Evolutionary conservation across 805 yeast genomes (phyloP).

Genomic region (Lipomyces oligophaga): DNA sequence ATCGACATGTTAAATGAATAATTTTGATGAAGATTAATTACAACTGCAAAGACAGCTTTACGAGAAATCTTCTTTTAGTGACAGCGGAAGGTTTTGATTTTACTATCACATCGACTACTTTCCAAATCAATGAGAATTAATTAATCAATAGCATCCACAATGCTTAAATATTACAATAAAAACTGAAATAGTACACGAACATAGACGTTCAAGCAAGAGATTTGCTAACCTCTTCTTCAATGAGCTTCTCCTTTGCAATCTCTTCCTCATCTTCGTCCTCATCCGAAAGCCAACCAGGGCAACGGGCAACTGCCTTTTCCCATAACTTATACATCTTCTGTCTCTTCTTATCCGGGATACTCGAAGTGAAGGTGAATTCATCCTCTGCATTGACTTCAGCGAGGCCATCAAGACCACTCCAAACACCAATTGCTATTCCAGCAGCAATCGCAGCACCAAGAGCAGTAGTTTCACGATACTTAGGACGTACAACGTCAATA

Average conservation of each 20-base stretch:
- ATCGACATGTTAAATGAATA: too few species aligned
- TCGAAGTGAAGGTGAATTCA: constrained; percentile 31
- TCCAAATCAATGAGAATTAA: neutral
- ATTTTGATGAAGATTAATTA: too few species aligned
- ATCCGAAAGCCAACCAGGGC: constrained; percentile 70
- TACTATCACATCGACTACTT: constrained; percentile 2
- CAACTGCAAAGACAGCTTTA: too few species aligned
- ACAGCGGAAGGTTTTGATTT: too few species aligned
- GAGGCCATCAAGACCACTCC: constrained; percentile 75
- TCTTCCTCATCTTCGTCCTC: constrained; percentile 18
- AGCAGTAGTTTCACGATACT: constrained; percentile 86
- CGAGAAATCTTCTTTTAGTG: too few species aligned
- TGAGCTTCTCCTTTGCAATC: constrained; percentile 9
- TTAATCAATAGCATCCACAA: neutral
- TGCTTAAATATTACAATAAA: too few species aligned
- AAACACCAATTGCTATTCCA: constrained; percentile 66
- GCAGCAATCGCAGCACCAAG: constrained; percentile 97
- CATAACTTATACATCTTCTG: constrained; percentile 65
- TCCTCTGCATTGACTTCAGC: constrained; percentile 33
- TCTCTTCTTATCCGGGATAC: constrained; percentile 47
- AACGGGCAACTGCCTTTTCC: constrained; percentile 80
- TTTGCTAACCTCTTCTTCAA: constrained; percentile 9
- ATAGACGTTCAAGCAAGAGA: neutral
- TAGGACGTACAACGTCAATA: constrained; percentile 76
- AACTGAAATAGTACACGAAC: neutral